A percentile compares a stretch with the other conserved stretches of the same genome.
These are phyloP conservation scores for Elongisporangium undulatum DNA, from an alignment of 352 stramenopile genomes.

Conservation along the genomic window DNA sequence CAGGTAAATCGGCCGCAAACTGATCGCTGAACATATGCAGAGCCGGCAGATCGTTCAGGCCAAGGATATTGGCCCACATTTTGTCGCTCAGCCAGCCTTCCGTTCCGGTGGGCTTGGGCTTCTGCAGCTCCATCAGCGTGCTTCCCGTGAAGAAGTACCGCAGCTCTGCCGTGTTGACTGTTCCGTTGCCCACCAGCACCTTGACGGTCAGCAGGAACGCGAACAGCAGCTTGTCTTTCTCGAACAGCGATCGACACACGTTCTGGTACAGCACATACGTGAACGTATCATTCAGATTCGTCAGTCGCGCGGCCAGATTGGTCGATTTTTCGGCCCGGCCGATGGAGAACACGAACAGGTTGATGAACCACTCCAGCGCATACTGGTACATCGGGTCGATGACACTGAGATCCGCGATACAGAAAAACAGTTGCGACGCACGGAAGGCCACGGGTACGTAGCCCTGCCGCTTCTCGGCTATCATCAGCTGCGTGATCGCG, in stretches of 20 bases:
- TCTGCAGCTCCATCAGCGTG: constrained; percentile 86
- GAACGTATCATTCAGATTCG: constrained; percentile 93
- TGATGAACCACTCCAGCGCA: constrained; percentile 95
- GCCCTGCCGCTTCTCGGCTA: constrained; percentile 87
- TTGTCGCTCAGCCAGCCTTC: constrained; percentile 86
- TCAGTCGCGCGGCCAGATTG: constrained; percentile 75
- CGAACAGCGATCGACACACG: constrained; percentile 95
- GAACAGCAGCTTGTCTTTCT: constrained; percentile 96
- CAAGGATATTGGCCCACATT: constrained; percentile 87
- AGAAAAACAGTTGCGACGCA: constrained; percentile 93
- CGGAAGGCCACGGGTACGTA: constrained; percentile 92
- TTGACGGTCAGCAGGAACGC: constrained; percentile 93
- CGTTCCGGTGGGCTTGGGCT: constrained; percentile 56
- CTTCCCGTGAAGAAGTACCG: constrained; percentile 92
- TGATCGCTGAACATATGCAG: constrained; percentile 47
- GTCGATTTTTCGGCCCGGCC: constrained; percentile 71
- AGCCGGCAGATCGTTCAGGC: constrained; percentile 51
- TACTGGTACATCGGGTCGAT: constrained; percentile 98
- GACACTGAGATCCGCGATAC: constrained; percentile 88
- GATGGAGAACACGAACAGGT: constrained; percentile 92
- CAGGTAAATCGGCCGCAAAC: constrained; percentile 43
- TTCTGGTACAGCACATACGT: constrained; percentile 94
- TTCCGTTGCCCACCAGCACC: constrained; percentile 80
- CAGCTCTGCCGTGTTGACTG: constrained; percentile 77
- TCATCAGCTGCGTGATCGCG: constrained; percentile 90